Evolutionary conservation across 768 basidiomycete genomes (phyloP), one percentile per base, ranked within the genome.

Genomic region (Suillus brevipes): DNA sequence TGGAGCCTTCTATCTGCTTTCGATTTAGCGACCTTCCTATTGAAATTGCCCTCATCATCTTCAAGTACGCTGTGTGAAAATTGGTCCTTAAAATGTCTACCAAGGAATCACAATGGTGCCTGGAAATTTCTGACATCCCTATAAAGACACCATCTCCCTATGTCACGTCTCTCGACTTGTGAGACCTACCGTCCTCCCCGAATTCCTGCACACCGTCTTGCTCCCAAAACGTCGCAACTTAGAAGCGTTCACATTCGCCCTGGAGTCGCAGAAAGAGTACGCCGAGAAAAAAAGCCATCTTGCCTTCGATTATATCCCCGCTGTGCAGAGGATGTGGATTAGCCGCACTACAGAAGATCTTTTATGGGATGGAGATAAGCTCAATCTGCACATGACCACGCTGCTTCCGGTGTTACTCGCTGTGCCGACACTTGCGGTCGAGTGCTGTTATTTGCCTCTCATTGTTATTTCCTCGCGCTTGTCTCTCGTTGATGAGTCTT

Each of bases 11-110:
- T 38, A 23, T 18, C 8, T 63, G 38, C 36, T 67, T 69, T 53
- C 56, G 40, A 37, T 68, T 78, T 61, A 66, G 68, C 25, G 52
- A 60, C n/a, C 74, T 80, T 55, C 73, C 79, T 13, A 66, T 73
- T 38, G 80, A 81, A 69, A 71, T 81, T 23, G 71, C 65, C 43
- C 72, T 78, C 52, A 73, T 75, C 49, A 75, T 82, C 57, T 65
- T 80, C 37, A 67, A 72, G 25, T 49, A 77, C 13, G 77, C 78
- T n/a, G n/a, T n/a, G n/a, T n/a, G n/a, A n/a, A n/a, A n/a, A n/a
- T n/a, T n/a, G n/a, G 13, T 67, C 75, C 6, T 2, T 2, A 52
- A 23, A 62, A n/a, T n/a, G n/a, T n/a, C n/a, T n/a, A n/a, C n/a
- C n/a, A n/a, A n/a, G n/a, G n/a, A n/a, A n/a, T n/a, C n/a, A n/a